Percentiles rank a stretch among this genome's conserved stretches.
These are phyloP conservation scores for Ploettnerulaceae sp. DNA, from an alignment of 2,329 filamentous ascomycete genomes.

Conservation along the genomic window DNA sequence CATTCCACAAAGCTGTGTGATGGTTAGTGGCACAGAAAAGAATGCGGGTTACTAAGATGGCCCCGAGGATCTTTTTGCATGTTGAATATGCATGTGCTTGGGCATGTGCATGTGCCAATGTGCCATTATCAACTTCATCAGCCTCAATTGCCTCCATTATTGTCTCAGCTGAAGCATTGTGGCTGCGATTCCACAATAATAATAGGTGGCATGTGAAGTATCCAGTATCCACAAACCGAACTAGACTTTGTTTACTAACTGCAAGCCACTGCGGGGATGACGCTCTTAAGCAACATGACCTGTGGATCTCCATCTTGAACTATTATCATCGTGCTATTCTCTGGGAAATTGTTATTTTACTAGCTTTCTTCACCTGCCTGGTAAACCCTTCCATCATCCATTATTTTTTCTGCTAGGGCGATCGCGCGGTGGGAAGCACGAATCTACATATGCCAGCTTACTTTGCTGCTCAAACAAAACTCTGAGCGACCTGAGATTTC, in stretches of 20 bases:
- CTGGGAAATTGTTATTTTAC: constrained; percentile 7
- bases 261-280: constrained; percentile 16
- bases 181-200: too few relatives aligned
- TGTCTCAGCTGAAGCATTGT: too few relatives aligned
- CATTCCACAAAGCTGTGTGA: background rate
- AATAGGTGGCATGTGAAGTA: too few relatives aligned
- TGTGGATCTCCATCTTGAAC: constrained; percentile 12
- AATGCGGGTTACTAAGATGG: background rate
- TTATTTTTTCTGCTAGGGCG: background rate
- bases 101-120: too few relatives aligned
- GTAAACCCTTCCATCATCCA: background rate
- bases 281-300: background rate
- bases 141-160: too few relatives aligned
- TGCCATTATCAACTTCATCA: too few relatives aligned
- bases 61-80: too few relatives aligned
- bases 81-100: too few relatives aligned
- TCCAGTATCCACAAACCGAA: background rate
- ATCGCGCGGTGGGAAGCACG: background rate
- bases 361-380: background rate
- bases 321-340: constrained; percentile 7
- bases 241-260: background rate
- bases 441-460: background rate
- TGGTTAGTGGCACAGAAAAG: background rate
- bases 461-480: too few relatives aligned
- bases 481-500: too few relatives aligned